Base-by-base conservation (phyloP, 805 yeast species). In the Tetrapisispora iriomotensis region DNA sequence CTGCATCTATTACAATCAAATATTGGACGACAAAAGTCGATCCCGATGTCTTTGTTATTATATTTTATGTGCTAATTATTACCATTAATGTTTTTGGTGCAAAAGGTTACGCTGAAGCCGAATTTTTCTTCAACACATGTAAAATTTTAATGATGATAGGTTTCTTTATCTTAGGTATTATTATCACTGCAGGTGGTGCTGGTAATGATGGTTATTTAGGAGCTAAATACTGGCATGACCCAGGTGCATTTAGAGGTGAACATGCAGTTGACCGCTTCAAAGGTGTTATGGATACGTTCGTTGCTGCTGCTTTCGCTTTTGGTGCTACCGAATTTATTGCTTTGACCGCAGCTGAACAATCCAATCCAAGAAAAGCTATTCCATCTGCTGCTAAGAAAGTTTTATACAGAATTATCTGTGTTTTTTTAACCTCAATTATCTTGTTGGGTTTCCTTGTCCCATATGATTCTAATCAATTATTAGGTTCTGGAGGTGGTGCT, bases 331-430 rank as follows among this genome's bases (percentile, higher is more conserved):
- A 79, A 58, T 66, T 78, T 42, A 71, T 73, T 36, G 82, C 82
- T 21, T 62, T 79, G 37, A 79, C 82, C 9, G 82, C 83, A 12
- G 80, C 82, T n/a, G 87, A 80, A 58, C 70, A 82, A 24, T 68
- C 64, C 13, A 71, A 78, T 54, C 86, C 86, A 17, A 62, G 77
- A 46, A 67, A 65, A 42, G 62, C 79, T 3, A 67, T 80, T 40
- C 86, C 87, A 30, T 63, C 68, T 21, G 87, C 86, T 31, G 74
- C 76, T 42, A 80, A 78, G 56, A 83, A 77, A 58, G 82, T 79
- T 23, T 75, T 79, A 58, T 79, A 78, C 73, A 71, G 82, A 66
- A 71, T 79, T 47, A 51, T 77, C 23, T 61, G 76, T 41, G 71
- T 79, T 54, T 79, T 76, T 57, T 62, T 77, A 40, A 54, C 73